Conservation (phyloP, 2,329 filamentous ascomycete species). For the Botrytis medusae region DNA sequence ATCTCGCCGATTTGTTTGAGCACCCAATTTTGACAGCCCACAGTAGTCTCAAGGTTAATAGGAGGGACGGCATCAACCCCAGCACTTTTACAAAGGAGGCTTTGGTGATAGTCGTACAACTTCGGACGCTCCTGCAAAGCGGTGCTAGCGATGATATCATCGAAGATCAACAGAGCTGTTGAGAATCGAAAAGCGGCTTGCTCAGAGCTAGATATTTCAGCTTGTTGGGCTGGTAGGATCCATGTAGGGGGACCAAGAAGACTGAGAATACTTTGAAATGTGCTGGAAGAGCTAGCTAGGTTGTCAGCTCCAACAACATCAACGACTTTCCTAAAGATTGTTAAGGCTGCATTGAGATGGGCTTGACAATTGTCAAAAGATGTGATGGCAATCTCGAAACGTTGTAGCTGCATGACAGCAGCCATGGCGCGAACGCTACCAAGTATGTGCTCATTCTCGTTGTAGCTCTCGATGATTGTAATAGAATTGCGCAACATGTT, state of each 20-base stretch:
- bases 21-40: constrained; percentile 58
- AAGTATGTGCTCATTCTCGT: constrained; percentile 28
- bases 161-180: constrained; percentile 49
- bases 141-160: constrained; percentile 52
- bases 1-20: constrained; percentile 54
- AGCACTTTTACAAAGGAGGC: constrained; percentile 40
- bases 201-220: constrained; percentile 43
- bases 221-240: constrained; percentile 21
- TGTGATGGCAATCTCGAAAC: constrained; percentile 51
- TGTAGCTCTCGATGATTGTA: constrained; percentile 34
- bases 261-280: constrained; percentile 27
- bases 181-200: constrained; percentile 55
- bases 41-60: constrained; percentile 50
- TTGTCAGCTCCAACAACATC: constrained; percentile 29
- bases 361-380: constrained; percentile 51
- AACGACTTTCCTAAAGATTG: constrained; percentile 48
- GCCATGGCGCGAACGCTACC: constrained; percentile 46
- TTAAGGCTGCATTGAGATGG: constrained; percentile 52
- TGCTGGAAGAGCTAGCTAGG: constrained; percentile 18
- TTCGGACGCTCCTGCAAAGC: constrained; percentile 46
- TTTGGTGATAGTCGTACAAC: constrained; percentile 45
- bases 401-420: constrained; percentile 53
- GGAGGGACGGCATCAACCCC: constrained; percentile 32
- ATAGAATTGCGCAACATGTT: constrained; percentile 45
- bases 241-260: constrained; percentile 25